Percentiles rank a stretch among this genome's conserved stretches.
Conservation (phyloP, 352 stramenopile species). For the Phytophthora hybrid region DNA sequence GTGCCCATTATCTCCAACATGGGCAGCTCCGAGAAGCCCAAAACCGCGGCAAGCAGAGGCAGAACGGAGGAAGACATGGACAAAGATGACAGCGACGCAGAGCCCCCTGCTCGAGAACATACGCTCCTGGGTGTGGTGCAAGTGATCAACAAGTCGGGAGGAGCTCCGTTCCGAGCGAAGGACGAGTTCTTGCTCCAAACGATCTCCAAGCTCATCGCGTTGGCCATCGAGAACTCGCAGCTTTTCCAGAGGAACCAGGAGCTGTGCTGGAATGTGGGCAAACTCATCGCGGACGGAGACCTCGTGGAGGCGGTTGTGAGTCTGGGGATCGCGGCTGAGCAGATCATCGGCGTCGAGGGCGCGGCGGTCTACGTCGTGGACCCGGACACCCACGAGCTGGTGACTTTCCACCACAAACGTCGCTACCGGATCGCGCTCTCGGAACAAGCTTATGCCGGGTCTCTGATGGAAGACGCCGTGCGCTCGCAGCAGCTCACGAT, state of each 20-base stretch:
- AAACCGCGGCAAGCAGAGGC: neutral
- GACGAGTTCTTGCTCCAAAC: constrained; percentile 81
- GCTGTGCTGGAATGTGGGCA: constrained; percentile 67
- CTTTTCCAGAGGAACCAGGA: constrained; percentile 85
- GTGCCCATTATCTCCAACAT: constrained; percentile 74
- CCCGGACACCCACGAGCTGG: constrained; percentile 50
- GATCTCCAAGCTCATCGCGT: constrained; percentile 79
- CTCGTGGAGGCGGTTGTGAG: constrained; percentile 66
- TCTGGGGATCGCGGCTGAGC: constrained; percentile 62
- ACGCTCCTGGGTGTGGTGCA: constrained; percentile 77
- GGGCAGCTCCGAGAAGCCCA: constrained; percentile 22
- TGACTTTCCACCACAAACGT: constrained; percentile 79
- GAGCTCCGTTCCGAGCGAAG: constrained; percentile 78
- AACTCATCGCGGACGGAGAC: constrained; percentile 68
- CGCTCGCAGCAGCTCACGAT: constrained; percentile 60
- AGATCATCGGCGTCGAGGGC: constrained; percentile 77
- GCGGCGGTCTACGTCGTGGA: constrained; percentile 74
- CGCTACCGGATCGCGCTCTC: constrained; percentile 66
- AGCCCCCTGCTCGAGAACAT: constrained; percentile 31
- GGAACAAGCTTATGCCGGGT: constrained; percentile 56
- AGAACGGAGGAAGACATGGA: neutral
- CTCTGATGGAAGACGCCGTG: constrained; percentile 64
- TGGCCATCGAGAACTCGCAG: constrained; percentile 85
- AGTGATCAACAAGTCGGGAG: constrained; percentile 85
- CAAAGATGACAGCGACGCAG: neutral